phyloP scores from a whole-genome alignment of 2,329 filamentous ascomycete species.

The Paecilomyces variotii region DNA sequence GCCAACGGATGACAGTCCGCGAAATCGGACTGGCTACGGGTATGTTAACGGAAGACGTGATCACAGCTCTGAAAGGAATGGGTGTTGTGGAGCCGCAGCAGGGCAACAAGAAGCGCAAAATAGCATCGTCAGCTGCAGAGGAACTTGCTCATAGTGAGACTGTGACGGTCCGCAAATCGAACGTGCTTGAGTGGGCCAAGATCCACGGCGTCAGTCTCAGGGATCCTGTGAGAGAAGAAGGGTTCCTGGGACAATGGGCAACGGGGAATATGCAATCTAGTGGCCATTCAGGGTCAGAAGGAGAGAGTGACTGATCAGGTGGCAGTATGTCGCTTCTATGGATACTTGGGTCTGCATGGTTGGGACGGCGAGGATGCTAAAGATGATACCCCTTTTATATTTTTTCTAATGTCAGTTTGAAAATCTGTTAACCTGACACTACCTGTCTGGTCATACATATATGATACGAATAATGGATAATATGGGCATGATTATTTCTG shows the following conservation, averaged over 20 bases:
- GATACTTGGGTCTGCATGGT: not conserved
- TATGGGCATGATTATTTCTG: not conserved
- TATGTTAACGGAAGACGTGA: slow-evolving; percentile 77
- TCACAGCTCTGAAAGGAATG: slow-evolving; percentile 73
- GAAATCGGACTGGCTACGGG: slow-evolving; percentile 71
- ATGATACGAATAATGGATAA: not conserved
- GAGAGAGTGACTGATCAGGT: slow-evolving; percentile 6
- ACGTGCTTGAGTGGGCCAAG: slow-evolving; percentile 59
- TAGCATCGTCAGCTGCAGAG: slow-evolving; percentile 23
- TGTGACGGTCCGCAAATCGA: slow-evolving; percentile 48
- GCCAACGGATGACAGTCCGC: slow-evolving; percentile 54
- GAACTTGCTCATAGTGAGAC: slow-evolving; percentile 19
- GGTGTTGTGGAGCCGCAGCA: slow-evolving; percentile 52
- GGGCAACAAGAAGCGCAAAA: slow-evolving; percentile 45
- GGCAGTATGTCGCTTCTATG: not conserved
- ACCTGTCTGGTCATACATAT: not conserved
- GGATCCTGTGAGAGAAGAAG: slow-evolving; percentile 62
- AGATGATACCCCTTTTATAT: slow-evolving; percentile 3
- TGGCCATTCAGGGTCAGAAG: slow-evolving; percentile 15
- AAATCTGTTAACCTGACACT: not conserved
- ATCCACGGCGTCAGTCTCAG: slow-evolving; percentile 55
- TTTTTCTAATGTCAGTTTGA: not conserved
- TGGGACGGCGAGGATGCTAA: not conserved
- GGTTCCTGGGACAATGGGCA: slow-evolving; percentile 64
- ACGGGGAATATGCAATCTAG: slow-evolving; percentile 27